phyloP scores from a whole-genome alignment of 495 filamentous ascomycete genomes.

The Aspergillus avenaceus region DNA sequence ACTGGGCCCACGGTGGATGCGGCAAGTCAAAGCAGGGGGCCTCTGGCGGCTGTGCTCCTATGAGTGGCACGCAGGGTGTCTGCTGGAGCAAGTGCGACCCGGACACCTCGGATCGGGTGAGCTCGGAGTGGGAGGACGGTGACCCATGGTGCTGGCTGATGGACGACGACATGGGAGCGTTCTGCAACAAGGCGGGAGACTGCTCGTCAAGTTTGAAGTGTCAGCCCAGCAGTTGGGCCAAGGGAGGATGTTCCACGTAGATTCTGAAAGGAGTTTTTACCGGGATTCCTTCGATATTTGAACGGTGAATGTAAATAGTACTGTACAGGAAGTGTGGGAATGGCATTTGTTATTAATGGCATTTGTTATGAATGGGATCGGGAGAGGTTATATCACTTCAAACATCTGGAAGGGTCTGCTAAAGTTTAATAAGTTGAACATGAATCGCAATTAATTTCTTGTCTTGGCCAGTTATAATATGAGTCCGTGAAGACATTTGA shows the following conservation, averaged over 20 bases:
- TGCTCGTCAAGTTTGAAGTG: not conserved
- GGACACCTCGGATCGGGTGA: not conserved
- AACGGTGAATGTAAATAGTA: too few species aligned
- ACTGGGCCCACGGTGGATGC: not conserved
- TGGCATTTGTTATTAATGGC: too few species aligned
- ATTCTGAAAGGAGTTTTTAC: too few species aligned
- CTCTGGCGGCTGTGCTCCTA: constrained; percentile 1
- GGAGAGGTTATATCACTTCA: too few species aligned
- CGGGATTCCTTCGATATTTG: too few species aligned
- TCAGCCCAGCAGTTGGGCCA: not conserved
- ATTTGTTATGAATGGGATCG: too few species aligned
- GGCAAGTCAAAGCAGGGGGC: not conserved
- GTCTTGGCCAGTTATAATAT: too few species aligned
- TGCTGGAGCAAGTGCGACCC: constrained; percentile 6
- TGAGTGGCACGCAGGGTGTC: not conserved
- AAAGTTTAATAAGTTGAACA: too few species aligned
- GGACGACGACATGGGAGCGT: not conserved
- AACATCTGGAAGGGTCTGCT: too few species aligned
- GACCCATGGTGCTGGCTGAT: constrained; percentile 5
- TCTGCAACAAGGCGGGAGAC: not conserved
- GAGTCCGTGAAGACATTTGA: too few species aligned
- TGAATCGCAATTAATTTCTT: too few species aligned
- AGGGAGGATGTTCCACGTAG: not conserved
- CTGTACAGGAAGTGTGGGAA: too few species aligned
- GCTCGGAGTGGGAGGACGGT: not conserved